A percentile compares a stretch with the other conserved stretches of the same genome.
Conservation (phyloP, 1,284 basidiomycete species). For the Mycena sp. region DNA sequence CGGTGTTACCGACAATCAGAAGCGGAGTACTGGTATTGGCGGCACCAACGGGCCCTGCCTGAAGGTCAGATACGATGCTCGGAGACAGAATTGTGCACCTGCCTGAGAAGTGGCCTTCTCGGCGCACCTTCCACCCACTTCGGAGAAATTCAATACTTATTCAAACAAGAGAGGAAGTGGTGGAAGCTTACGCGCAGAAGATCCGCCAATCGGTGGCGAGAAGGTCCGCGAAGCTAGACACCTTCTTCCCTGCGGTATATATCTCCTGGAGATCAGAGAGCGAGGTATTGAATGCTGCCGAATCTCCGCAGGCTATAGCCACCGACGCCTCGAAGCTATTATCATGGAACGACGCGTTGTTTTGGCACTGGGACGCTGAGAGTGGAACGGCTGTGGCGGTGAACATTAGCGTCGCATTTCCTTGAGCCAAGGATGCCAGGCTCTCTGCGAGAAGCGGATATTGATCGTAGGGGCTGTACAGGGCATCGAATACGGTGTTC, state of each 20-base stretch:
- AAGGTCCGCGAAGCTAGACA: slow-evolving; percentile 23
- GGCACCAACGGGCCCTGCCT: slow-evolving; percentile 15
- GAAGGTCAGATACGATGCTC: neutral
- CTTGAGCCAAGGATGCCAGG: slow-evolving; percentile 22
- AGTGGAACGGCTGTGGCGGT: slow-evolving; percentile 19
- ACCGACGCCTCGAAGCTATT: slow-evolving; percentile 40
- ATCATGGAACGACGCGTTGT: slow-evolving; percentile 25
- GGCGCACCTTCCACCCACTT: slow-evolving; percentile 10
- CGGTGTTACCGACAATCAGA: slow-evolving; percentile 51
- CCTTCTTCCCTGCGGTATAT: neutral
- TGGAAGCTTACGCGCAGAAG: slow-evolving; percentile 12
- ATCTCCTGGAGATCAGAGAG: slow-evolving; percentile 2
- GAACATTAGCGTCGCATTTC: slow-evolving; percentile 25
- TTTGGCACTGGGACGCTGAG: slow-evolving; percentile 45
- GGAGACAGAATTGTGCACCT: neutral
- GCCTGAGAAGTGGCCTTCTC: slow-evolving; percentile 4
- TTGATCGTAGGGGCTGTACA: slow-evolving; percentile 26
- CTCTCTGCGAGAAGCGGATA: slow-evolving; percentile 23
- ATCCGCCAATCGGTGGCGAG: slow-evolving; percentile 3
- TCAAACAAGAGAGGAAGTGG: neutral
- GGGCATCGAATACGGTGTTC: slow-evolving; percentile 17
- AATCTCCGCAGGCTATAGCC: slow-evolving; percentile 53
- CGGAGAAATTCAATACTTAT: neutral
- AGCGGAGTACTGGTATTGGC: slow-evolving; percentile 50
- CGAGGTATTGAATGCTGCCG: slow-evolving; percentile 21